Percentiles rank a stretch among this genome's conserved stretches.
Evolutionary conservation across 163 green algal genomes (phyloP).

Genomic region (Prototheca stagnorum): DNA sequence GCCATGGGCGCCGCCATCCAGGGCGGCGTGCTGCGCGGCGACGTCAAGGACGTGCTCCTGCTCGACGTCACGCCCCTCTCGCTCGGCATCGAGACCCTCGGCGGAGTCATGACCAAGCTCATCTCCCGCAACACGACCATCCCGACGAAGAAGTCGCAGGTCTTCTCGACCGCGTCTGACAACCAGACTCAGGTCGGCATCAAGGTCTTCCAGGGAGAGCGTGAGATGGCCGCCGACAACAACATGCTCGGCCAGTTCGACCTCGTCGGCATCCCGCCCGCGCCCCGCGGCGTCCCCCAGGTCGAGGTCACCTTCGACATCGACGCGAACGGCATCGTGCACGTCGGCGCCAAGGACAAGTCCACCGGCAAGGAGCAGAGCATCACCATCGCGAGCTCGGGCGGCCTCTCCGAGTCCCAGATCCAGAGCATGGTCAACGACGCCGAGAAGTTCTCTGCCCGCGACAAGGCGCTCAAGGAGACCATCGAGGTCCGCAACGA

Average conservation of each 20-base stretch:
- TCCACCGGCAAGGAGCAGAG: conserved; percentile 91
- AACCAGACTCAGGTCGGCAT: conserved; percentile 82
- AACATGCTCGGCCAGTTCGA: conserved; percentile 86
- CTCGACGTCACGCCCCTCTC: conserved; percentile 74
- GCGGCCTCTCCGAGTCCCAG: conserved; percentile 77
- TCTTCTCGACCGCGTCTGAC: conserved; percentile 85
- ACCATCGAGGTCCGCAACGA: conserved; percentile 91
- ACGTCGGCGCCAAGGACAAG: conserved; percentile 85
- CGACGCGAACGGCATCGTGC: conserved; percentile 87
- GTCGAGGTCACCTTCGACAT: conserved; percentile 95
- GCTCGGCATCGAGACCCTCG: conserved; percentile 85
- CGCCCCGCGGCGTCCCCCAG: conserved; percentile 68
- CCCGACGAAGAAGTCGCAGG: conserved; percentile 80
- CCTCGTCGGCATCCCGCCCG: conserved; percentile 72
- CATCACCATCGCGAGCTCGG: conserved; percentile 81
- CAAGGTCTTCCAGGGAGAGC: conserved; percentile 79
- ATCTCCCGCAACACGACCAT: conserved; percentile 86
- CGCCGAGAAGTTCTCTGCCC: conserved; percentile 57
- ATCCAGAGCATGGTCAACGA: conserved; percentile 94
- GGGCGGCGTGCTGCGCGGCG: conserved; percentile 62
- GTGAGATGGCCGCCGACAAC: conserved; percentile 43
- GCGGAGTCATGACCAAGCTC: conserved; percentile 84
- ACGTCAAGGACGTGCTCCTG: conserved; percentile 78
- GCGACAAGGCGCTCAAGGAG: conserved; percentile 79
- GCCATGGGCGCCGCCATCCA: conserved; percentile 85